Percentiles rank a stretch among this genome's conserved stretches.
These are phyloP conservation scores for Fomitopsis serialis DNA, from an alignment of 768 basidiomycete genomes.

Conservation along the genomic window DNA sequence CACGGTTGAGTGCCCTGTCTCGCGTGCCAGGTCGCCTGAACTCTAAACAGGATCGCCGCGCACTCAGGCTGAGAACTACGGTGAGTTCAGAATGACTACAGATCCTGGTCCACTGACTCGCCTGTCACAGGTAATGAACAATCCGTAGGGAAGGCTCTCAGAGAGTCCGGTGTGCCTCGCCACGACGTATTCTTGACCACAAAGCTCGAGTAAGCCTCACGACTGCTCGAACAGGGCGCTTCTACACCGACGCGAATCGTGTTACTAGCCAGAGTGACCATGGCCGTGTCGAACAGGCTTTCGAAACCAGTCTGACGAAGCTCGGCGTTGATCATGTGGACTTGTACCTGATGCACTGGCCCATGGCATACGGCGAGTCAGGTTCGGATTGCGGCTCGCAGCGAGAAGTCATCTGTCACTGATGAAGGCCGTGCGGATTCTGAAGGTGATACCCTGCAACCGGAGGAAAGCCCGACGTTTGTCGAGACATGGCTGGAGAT, in stretches of 20 bases:
- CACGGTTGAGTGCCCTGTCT: constrained; percentile 34
- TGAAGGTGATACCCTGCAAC: constrained; percentile 55
- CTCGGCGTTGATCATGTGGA: constrained; percentile 77
- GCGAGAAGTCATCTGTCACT: constrained; percentile 42
- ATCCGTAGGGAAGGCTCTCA: constrained; percentile 80
- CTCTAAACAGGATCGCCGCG: background rate
- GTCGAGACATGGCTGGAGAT: constrained; percentile 75
- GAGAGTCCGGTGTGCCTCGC: constrained; percentile 66
- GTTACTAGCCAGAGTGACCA: constrained; percentile 53
- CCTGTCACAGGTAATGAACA: constrained; percentile 49
- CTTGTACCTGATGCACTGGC: constrained; percentile 83
- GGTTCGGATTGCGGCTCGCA: constrained; percentile 10
- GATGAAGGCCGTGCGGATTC: constrained; percentile 41
- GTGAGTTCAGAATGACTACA: background rate
- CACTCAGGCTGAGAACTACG: background rate
- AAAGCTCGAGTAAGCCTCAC: constrained; percentile 37
- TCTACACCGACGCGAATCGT: background rate
- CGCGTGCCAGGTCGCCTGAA: background rate
- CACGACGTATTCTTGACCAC: constrained; percentile 77
- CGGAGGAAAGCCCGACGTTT: constrained; percentile 19
- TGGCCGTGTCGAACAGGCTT: constrained; percentile 48
- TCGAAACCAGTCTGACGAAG: constrained; percentile 58
- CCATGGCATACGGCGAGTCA: constrained; percentile 35
- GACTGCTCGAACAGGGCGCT: background rate
- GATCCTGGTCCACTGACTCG: background rate